Base-by-base conservation (phyloP, 331 rosid genomes). In the Cydonia oblonga region DNA sequence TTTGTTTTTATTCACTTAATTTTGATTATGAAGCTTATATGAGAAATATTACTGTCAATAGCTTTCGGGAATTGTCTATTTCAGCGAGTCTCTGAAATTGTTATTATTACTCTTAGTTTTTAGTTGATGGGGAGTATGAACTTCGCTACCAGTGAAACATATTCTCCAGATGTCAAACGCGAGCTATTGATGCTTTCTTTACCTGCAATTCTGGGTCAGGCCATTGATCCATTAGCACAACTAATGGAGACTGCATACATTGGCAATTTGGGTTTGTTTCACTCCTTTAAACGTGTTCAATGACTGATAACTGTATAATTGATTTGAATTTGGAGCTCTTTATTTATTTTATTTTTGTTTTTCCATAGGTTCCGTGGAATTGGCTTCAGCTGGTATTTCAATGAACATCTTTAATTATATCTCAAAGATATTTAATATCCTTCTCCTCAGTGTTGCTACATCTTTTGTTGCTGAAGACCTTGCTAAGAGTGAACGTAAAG, bases 401-500 rank as follows among this genome's bases (percentile, higher is more conserved):
- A 52, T 88, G 22, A 85, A 92, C 83, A 90, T 91, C 72, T 91
- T 95, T 81, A 95, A 91, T 84, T 88, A 88, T 75, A 44, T 91
- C 52, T 89, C 99, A 3, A 91, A 95, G 86, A 90, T 95, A 22
- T 95, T 95, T 72, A 95, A 95, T 53, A 91, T 95, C 73, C 99
- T 97, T 33, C 93, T 95, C 63, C 91, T 95, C 28, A 88, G 99
- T 73, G 88, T 95, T 66, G 88, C 99, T 42, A 91, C 99, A 54
- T 91, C 99, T 66, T 95, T 95, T 70, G 99, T 95, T 71, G 99
- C 99, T 30, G 93, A 95, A 76, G 99, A 95, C 82, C 78, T 95
- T 66, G 86, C 96, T 32, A 91, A 88, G 73, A 30, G 68, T 77
- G 82, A 84, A 63, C 35, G 49, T 54, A 69, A 77, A 56, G 67